Conservation (phyloP, 306 rosid genomes). For the Vachellia pachyceras region DNA sequence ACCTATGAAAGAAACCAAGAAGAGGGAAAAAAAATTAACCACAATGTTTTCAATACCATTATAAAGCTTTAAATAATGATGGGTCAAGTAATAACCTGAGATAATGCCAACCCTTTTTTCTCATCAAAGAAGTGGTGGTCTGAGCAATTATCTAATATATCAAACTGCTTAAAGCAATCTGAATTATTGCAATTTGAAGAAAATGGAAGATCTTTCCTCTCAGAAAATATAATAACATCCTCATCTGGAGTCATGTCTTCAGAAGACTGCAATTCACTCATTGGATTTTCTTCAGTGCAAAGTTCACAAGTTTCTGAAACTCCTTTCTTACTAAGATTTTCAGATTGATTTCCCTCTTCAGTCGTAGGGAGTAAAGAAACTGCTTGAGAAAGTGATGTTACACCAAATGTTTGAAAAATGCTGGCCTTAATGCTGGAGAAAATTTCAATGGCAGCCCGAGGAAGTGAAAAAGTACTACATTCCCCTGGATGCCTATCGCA, state of each 20-base stretch:
- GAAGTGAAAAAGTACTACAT: constrained; percentile 62
- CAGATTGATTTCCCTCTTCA: constrained; percentile 58
- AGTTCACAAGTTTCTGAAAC: constrained; percentile 48
- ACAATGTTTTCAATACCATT: constrained; percentile 5
- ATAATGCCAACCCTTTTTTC: constrained; percentile 54
- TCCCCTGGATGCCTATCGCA: constrained; percentile 56
- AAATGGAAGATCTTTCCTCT: constrained; percentile 41
- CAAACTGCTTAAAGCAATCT: constrained; percentile 68
- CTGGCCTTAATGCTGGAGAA: constrained; percentile 63
- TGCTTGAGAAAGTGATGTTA: constrained; percentile 51
- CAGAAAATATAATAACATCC: constrained; percentile 38
- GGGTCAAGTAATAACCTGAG: constrained; percentile 69
- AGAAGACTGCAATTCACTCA: constrained; percentile 40
- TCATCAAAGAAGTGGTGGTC: constrained; percentile 78
- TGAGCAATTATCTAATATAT: constrained; percentile 65
- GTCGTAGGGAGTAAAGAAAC: constrained; percentile 51
- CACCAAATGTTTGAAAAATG: constrained; percentile 63
- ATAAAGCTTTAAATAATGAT: constrained; percentile 6
- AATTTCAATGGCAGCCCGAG: constrained; percentile 76
- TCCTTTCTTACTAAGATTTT: constrained; percentile 48
- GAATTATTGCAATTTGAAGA: constrained; percentile 43
- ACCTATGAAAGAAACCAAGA: constrained; percentile 50
- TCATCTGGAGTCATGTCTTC: constrained; percentile 42
- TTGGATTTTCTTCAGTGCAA: constrained; percentile 46
- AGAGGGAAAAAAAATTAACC: constrained; percentile 28